A percentile compares a stretch with the other conserved stretches of the same genome.
phyloP scores from a whole-genome alignment of 2,329 filamentous ascomycete species.

The Pyricularia grisea region DNA sequence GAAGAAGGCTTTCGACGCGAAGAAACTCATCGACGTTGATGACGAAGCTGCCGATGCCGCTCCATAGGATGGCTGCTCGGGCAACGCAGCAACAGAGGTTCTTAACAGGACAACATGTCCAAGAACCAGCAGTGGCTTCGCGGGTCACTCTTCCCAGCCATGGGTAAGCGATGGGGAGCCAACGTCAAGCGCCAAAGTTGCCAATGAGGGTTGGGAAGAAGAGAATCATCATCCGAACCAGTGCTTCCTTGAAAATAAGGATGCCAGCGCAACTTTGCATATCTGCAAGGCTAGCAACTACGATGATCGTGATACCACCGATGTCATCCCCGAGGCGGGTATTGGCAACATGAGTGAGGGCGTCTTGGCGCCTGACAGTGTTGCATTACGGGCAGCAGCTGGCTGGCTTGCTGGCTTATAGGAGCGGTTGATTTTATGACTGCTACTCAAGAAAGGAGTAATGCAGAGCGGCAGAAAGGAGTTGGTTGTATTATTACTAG shows the following conservation, averaged over 20 bases:
- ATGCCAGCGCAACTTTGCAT: neutral
- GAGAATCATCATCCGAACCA: neutral
- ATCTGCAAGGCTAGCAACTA: neutral
- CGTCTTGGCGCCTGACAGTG: neutral
- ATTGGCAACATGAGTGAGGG: neutral
- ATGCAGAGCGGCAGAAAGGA: neutral
- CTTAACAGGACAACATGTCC: neutral
- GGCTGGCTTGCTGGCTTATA: neutral
- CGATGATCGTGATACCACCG: neutral
- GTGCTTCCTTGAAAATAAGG: neutral
- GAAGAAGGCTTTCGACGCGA: slow-evolving; percentile 38
- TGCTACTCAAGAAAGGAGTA: neutral
- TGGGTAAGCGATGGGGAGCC: neutral
- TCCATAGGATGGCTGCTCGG: neutral
- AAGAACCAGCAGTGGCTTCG: neutral
- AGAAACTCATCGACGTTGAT: slow-evolving; percentile 28
- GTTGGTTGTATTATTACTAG: neutral
- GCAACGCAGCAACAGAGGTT: neutral
- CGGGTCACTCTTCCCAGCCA: neutral
- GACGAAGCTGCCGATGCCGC: slow-evolving; percentile 7
- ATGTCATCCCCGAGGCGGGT: neutral
- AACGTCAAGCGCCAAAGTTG: neutral
- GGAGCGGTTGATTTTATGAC: neutral
- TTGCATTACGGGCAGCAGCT: neutral
- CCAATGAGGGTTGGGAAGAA: neutral